Base-by-base conservation (phyloP, 164 flowering plant species). In the Liriodendron chinense region DNA sequence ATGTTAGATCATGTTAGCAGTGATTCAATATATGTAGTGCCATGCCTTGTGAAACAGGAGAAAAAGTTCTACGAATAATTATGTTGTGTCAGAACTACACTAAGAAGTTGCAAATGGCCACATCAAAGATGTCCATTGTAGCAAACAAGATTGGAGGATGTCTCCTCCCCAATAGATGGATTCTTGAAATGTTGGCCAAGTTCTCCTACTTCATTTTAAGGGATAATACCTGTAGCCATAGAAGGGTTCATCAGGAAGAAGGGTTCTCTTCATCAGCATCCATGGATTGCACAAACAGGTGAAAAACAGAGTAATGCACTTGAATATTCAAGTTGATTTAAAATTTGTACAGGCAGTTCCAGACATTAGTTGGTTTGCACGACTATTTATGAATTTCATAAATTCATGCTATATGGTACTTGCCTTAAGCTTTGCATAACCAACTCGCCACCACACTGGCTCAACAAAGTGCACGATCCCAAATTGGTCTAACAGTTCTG, bases 371-470 rank as follows among this genome's bases (percentile, higher is more conserved):
- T n/a, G 34, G 67, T 21, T 64, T 22, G 13, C 14, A 9, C 1
- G 28, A 23, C 43, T 34, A 34, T 21, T 22, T 9, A 64, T 64
- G 21, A 61, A 61, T 61, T 61, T 23, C 68, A 65, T 65, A n/a
- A 65, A 34, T 34, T 34, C 43, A 28, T 21, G 47, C 62, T 62
- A 64, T 9, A 47, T 8, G 3, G 20, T 23, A 73, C 84, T 79
- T 72, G 80, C 97, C 94, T 91, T 77, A 71, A 96, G 99, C 83
- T 96, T 96, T 64, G 97, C 91, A 81, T 92, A 94, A 74, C 99
- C 97, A 74, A 96, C 99, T 75, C 93, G 86, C 98, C 99, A 96
- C 98, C 99, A 96, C 26, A 96, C 92, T 78, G 98, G 95, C 78
- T 96, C 98, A 59, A 82, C 88, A 78, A 96, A 94, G 84, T 91